Evolutionary conservation across 2,329 filamentous ascomycete genomes (phyloP), one percentile per base, ranked within the genome.

Genomic region (Xylaria sp.): DNA sequence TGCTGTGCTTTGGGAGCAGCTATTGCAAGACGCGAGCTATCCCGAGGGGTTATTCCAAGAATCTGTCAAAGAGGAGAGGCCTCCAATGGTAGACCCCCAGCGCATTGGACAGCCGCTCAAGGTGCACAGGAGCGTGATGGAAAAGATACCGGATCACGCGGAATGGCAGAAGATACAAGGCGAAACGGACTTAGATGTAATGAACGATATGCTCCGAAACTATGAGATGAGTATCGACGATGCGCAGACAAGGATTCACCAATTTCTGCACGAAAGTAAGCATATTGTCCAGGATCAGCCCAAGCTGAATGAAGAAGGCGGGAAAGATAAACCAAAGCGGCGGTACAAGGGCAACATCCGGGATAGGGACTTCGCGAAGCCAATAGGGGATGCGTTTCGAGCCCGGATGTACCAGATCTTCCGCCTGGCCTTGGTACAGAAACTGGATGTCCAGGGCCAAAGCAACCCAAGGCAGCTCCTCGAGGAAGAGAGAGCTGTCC

Each of bases 21-120:
- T 72, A 9, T 15, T 60, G 13, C 52, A 63, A 15, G 71, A 72
- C 37, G 46, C 41, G 3, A 34, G 6, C 1, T 67, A 61, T 41
- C 69, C 69, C 13, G 9, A 4, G 13, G 46, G 46, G 3, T 15
- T 9, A n/a, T 68, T 63, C 12, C 1, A 18, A 20, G 1, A 5
- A 5, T 55, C 54, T 13, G 23, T 57, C 13, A 18, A 59, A n/a
- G 18, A 31, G 8, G 10, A 0, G 5, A 66, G 69, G 9, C 69
- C 69, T 6, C 60, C 61, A 3, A 72, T 71, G 71, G 10, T 31
- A 15, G 61, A 71, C 18, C 63, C 57, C 6, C n/a, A 54, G 3
- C 39, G 55, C 37, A 23, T 62, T 10, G 69, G 63, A n/a, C 13
- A 23, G 1, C 10, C 23, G 28, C 25, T 62, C 4, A 12, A n/a